These are phyloP conservation scores for Colletotrichum sp. DNA, from an alignment of 2,329 filamentous ascomycete species.

Conservation along the genomic window DNA sequence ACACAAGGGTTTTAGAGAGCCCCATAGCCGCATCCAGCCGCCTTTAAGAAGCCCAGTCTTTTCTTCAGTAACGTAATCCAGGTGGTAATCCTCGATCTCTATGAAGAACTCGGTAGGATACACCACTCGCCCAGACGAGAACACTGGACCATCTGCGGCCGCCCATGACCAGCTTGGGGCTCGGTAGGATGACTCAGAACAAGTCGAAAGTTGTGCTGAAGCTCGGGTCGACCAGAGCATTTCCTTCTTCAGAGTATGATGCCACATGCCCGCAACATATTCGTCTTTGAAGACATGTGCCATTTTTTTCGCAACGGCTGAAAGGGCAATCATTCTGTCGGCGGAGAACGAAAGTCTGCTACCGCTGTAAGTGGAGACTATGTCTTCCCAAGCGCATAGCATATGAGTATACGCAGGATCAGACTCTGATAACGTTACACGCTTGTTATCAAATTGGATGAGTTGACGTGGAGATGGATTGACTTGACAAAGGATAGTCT, in stretches of 20 bases:
- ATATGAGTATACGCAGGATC: too few relatives aligned
- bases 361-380: neutral
- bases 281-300: neutral
- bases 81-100: neutral
- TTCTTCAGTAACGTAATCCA: neutral
- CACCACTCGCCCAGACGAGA: neutral
- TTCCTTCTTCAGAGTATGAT: neutral
- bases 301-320: neutral
- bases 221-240: neutral
- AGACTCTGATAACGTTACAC: too few relatives aligned
- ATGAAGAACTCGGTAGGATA: neutral
- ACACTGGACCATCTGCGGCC: neutral
- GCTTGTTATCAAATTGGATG: neutral
- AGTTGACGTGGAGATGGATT: neutral
- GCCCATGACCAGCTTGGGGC: neutral
- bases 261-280: neutral
- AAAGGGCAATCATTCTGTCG: neutral
- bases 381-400: neutral
- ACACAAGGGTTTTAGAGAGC: neutral
- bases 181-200: neutral
- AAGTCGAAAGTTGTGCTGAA: neutral
- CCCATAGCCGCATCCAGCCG: neutral
- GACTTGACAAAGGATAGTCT: neutral
- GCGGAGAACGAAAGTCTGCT: neutral
- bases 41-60: neutral